Percentiles rank a stretch among this genome's conserved stretches.
phyloP scores from a whole-genome alignment of 2,329 filamentous ascomycete genomes.

The Colletotrichum neosansevieriae region DNA sequence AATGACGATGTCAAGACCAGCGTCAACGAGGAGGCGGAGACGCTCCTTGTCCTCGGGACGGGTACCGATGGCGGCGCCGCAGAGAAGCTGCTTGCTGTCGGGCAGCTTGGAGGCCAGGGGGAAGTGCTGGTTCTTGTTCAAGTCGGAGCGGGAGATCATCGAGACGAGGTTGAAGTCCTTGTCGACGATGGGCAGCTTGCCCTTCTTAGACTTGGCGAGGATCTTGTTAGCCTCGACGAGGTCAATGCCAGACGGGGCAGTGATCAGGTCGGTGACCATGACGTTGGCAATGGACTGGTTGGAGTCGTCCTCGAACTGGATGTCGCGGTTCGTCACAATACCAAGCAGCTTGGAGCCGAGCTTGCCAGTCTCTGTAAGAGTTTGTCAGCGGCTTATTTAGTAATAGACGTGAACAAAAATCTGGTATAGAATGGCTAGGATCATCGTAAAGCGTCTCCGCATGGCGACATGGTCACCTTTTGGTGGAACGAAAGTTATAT shows the following conservation, averaged over 20 bases:
- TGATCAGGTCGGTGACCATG: constrained; percentile 96
- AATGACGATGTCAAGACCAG: constrained; percentile 93
- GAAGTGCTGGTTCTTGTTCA: constrained; percentile 99
- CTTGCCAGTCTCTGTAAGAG: constrained; percentile 81
- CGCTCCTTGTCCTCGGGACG: constrained; percentile 91
- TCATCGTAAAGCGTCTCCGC: constrained; percentile 71
- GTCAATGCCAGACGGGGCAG: constrained; percentile 84
- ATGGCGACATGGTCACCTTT: constrained; percentile 83
- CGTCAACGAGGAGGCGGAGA: constrained; percentile 89
- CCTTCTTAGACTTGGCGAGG: constrained; percentile 96
- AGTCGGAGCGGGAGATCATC: constrained; percentile 91
- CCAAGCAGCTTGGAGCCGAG: constrained; percentile 96
- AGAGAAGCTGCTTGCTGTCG: constrained; percentile 96
- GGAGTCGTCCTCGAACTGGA: constrained; percentile 90
- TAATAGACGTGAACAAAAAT: constrained; percentile 35
- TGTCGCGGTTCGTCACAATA: constrained; percentile 97
- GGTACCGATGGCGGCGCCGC: constrained; percentile 94
- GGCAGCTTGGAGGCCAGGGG: constrained; percentile 96
- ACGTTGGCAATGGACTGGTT: constrained; percentile 83
- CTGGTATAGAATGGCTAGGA: constrained; percentile 24
- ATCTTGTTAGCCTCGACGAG: constrained; percentile 92
- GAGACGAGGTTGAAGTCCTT: constrained; percentile 86
- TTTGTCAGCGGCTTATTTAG: constrained; percentile 51
- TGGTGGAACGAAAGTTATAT: constrained; percentile 99
- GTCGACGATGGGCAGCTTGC: constrained; percentile 95